Conservation (phyloP, 352 stramenopile species). For the Pythium grandisporangium region DNA sequence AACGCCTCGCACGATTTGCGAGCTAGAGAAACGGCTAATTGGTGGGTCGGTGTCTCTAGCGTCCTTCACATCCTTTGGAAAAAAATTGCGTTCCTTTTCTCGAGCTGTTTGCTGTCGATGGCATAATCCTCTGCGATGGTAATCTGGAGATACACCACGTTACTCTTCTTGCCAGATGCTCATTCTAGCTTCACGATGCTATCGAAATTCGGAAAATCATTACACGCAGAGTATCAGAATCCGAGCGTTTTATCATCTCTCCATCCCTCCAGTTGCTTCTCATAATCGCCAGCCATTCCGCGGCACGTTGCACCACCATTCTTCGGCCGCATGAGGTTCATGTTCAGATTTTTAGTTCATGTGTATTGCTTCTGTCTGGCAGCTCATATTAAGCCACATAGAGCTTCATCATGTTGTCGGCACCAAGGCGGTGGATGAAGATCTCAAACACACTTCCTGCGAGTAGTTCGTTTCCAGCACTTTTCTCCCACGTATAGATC, state of each 20-base stretch:
- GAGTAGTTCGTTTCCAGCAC: background rate
- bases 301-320: background rate
- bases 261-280: slow-evolving; percentile 6
- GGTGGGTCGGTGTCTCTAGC: no score
- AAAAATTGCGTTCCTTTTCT: no score
- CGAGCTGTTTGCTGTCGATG: no score
- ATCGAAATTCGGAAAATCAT: slow-evolving; percentile 16
- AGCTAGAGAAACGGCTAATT: no score
- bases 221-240: slow-evolving; percentile 15
- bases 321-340: slow-evolving; percentile 4
- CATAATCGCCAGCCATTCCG: slow-evolving; percentile 1
- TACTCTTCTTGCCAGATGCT: no score
- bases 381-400: slow-evolving; percentile 7
- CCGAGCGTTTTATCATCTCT: slow-evolving; percentile 7
- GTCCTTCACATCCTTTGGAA: no score
- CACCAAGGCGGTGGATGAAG: background rate
- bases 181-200: no score
- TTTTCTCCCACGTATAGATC: background rate
- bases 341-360: slow-evolving; percentile 1
- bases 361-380: slow-evolving; percentile 1
- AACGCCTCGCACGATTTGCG: no score
- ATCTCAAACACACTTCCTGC: slow-evolving; percentile 1
- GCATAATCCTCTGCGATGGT: no score
- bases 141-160: no score
- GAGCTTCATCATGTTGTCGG: slow-evolving; percentile 10